Evolutionary conservation across 352 stramenopile genomes (phyloP).

Genomic region (Pythium volutum): DNA sequence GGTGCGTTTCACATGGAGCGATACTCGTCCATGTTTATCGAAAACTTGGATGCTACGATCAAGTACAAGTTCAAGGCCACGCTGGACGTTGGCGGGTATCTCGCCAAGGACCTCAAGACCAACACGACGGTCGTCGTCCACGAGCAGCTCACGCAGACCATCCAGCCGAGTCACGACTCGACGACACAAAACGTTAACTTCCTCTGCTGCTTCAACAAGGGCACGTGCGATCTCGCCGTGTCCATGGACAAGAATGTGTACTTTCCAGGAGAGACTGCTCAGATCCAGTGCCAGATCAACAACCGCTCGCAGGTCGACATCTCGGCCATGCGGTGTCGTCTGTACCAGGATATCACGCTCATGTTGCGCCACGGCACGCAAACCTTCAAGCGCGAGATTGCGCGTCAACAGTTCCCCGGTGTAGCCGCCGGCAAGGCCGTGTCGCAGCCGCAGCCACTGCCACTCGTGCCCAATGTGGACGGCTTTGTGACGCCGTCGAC

Average conservation of each 20-base stretch:
- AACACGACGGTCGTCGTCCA: conserved; percentile 56
- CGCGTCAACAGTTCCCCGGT: conserved; percentile 41
- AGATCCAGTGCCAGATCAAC: conserved; percentile 60
- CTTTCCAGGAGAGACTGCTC: conserved; percentile 47
- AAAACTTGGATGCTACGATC: conserved; percentile 54
- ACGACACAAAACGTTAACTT: conserved; percentile 49
- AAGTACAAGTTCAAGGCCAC: conserved; percentile 80
- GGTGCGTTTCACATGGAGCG: conserved; percentile 48
- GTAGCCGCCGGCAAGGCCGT: conserved; percentile 33
- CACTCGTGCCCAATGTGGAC: conserved; percentile 30
- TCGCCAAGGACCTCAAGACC: conserved; percentile 60
- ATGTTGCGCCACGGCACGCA: conserved; percentile 27
- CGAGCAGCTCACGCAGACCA: conserved; percentile 42
- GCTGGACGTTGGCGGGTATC: conserved; percentile 56
- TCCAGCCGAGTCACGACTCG: conserved; percentile 54
- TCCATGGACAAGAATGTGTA: conserved; percentile 78
- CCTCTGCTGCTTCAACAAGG: conserved; percentile 64
- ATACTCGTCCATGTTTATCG: conserved; percentile 43
- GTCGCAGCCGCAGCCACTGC: conserved; percentile 50
- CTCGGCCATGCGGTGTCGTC: conserved; percentile 45
- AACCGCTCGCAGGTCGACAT: conserved; percentile 60
- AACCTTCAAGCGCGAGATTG: conserved; percentile 44
- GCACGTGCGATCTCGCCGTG: conserved; percentile 47
- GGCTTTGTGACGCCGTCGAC: conserved; percentile 46
- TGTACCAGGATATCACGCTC: conserved; percentile 59